Percentiles rank a stretch among this genome's conserved stretches.
Conservation (phyloP, 768 basidiomycete species). For the Cubamyces sp. region DNA sequence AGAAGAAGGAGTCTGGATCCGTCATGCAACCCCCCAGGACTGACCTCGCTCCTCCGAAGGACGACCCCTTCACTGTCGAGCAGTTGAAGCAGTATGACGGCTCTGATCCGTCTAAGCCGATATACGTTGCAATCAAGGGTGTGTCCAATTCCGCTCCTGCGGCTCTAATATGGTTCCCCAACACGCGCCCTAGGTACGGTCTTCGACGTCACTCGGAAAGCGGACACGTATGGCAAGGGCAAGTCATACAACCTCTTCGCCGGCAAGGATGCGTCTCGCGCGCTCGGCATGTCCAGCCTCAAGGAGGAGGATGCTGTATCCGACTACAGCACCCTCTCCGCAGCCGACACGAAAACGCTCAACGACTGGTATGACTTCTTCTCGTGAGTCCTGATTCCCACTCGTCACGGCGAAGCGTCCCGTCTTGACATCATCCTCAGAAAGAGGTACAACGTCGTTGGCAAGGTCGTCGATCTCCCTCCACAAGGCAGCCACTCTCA, state of each 20-base stretch:
- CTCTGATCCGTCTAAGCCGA: slow-evolving; percentile 61
- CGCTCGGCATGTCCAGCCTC: slow-evolving; percentile 87
- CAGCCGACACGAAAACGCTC: slow-evolving; percentile 75
- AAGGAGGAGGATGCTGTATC: slow-evolving; percentile 84
- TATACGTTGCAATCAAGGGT: slow-evolving; percentile 96
- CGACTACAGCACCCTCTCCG: slow-evolving; percentile 78
- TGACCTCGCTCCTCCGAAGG: slow-evolving; percentile 71
- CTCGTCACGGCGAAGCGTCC: background rate
- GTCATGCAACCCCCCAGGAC: slow-evolving; percentile 72
- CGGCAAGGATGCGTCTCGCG: slow-evolving; percentile 91
- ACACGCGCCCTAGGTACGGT: slow-evolving; percentile 62
- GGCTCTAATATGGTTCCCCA: background rate
- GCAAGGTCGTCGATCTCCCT: slow-evolving; percentile 65
- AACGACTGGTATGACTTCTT: slow-evolving; percentile 93
- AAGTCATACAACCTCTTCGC: slow-evolving; percentile 84
- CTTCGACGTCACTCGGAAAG: slow-evolving; percentile 87
- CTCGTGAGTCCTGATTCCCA: slow-evolving; percentile 43
- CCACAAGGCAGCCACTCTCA: slow-evolving; percentile 10
- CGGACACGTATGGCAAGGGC: slow-evolving; percentile 87
- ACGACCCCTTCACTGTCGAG: slow-evolving; percentile 74
- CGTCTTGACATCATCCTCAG: slow-evolving; percentile 37
- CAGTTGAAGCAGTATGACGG: slow-evolving; percentile 78
- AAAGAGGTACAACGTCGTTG: slow-evolving; percentile 89
- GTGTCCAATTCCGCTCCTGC: slow-evolving; percentile 12
- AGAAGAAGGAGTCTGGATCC: slow-evolving; percentile 46